phyloP scores from a whole-genome alignment of 164 flowering plant species.

The Berberis vulgaris region DNA sequence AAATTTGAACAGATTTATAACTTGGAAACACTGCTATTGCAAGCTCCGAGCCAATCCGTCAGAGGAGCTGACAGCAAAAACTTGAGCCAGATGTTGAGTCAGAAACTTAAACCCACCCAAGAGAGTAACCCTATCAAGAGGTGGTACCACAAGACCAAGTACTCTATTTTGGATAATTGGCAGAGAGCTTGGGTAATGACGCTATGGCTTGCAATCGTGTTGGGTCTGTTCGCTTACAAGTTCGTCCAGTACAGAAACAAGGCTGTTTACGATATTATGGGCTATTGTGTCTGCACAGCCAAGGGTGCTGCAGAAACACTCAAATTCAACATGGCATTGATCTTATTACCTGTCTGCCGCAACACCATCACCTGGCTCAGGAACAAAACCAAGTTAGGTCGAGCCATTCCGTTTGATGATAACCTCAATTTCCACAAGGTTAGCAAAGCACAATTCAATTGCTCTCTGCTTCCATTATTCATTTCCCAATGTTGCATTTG shows the following conservation, averaged over 20 bases:
- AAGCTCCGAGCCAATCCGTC: constrained; percentile 21
- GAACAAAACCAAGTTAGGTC: constrained; percentile 49
- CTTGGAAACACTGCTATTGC: constrained; percentile 26
- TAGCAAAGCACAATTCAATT: neutral
- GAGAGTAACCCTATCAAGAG: constrained; percentile 29
- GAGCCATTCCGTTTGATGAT: constrained; percentile 48
- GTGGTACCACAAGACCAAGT: constrained; percentile 26
- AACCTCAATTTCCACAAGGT: constrained; percentile 58
- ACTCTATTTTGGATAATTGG: constrained; percentile 47
- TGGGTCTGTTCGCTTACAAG: constrained; percentile 41
- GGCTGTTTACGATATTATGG: constrained; percentile 45
- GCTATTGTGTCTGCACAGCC: constrained; percentile 48
- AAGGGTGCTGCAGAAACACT: constrained; percentile 61
- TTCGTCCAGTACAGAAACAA: constrained; percentile 31
- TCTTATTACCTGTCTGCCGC: constrained; percentile 58
- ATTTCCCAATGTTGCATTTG: too few relatives aligned
- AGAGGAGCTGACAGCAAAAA: constrained; percentile 19
- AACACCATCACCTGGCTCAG: constrained; percentile 68
- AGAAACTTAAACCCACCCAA: constrained; percentile 24
- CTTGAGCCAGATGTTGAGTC: constrained; percentile 30
- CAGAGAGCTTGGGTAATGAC: constrained; percentile 41
- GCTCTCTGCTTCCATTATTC: too few relatives aligned
- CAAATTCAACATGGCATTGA: constrained; percentile 65
- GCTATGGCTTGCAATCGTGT: constrained; percentile 32
- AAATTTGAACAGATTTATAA: constrained; percentile 15